phyloP scores from a whole-genome alignment of 495 filamentous ascomycete genomes.

The Penicillium cataractarum region DNA sequence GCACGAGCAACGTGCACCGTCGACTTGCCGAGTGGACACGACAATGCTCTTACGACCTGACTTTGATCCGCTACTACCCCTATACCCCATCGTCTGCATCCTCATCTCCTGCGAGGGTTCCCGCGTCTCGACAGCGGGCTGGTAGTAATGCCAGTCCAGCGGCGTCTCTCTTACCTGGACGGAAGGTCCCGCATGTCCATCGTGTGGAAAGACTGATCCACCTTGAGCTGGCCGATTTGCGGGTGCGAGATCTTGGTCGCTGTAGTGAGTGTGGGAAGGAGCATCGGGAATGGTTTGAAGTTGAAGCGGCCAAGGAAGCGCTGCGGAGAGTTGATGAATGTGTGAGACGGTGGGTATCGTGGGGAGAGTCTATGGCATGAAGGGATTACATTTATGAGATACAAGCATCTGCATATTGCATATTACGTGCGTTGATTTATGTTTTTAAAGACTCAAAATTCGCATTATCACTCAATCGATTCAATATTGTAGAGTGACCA shows the following conservation, averaged over 20 bases:
- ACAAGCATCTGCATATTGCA: neutral
- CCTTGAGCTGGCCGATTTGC: conserved; percentile 74
- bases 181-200: conserved; percentile 85
- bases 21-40: conserved; percentile 89
- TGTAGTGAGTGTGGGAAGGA: conserved; percentile 83
- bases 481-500: neutral
- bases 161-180: conserved; percentile 35
- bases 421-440: neutral
- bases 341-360: conserved; percentile 83
- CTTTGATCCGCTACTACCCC: conserved; percentile 89
- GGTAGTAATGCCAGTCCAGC: neutral
- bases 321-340: conserved; percentile 80
- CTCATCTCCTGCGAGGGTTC: conserved; percentile 26
- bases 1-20: conserved; percentile 87
- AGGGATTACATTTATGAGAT: neutral
- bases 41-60: conserved; percentile 87
- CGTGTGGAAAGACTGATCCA: conserved; percentile 92
- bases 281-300: conserved; percentile 96
- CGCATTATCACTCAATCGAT: neutral
- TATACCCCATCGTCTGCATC: conserved; percentile 63
- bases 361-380: conserved; percentile 57
- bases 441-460: too few relatives aligned
- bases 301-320: conserved; percentile 72
- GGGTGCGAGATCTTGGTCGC: conserved; percentile 66
- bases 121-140: conserved; percentile 11